phyloP scores from a whole-genome alignment of 176 grass and related monocot species.

The Pharus latifolius region DNA sequence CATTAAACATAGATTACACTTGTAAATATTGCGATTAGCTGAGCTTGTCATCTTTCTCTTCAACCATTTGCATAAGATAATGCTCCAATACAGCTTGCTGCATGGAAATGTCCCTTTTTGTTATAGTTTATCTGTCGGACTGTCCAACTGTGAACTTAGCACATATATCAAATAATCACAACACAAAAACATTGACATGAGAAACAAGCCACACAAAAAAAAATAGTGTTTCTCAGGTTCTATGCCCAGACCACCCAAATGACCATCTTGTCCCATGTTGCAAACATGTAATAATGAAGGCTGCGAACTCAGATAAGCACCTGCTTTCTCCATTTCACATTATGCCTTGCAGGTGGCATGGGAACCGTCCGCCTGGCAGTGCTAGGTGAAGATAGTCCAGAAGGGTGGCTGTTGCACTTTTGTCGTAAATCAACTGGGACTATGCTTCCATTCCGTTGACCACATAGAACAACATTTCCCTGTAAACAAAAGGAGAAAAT shows the following conservation, averaged over 20 bases:
- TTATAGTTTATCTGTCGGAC: not conserved
- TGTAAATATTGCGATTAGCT: not conserved
- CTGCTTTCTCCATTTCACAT: constrained; percentile 19
- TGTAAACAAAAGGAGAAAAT: constrained; percentile 15
- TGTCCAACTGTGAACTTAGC: not conserved
- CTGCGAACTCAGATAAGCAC: constrained; percentile 5
- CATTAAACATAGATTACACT: not conserved
- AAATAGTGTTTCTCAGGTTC: not conserved
- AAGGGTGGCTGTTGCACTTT: constrained; percentile 3
- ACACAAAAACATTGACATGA: not conserved
- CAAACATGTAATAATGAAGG: not conserved
- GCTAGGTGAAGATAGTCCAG: constrained; percentile 20
- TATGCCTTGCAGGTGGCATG: not conserved
- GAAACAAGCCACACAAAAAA: not conserved
- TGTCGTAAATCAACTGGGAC: constrained; percentile 46
- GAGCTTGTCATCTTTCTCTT: not conserved
- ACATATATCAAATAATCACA: not conserved
- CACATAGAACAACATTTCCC: constrained; percentile 67
- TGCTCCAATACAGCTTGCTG: not conserved
- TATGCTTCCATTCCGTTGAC: constrained; percentile 54
- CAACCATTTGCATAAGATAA: not conserved
- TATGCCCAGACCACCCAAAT: not conserved
- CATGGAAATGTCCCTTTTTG: not conserved
- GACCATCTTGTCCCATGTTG: not conserved
- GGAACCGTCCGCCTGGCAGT: constrained; percentile 26